These are phyloP conservation scores for Mimosa bimucronata DNA, from an alignment of 306 rosid genomes.

Conservation along the genomic window DNA sequence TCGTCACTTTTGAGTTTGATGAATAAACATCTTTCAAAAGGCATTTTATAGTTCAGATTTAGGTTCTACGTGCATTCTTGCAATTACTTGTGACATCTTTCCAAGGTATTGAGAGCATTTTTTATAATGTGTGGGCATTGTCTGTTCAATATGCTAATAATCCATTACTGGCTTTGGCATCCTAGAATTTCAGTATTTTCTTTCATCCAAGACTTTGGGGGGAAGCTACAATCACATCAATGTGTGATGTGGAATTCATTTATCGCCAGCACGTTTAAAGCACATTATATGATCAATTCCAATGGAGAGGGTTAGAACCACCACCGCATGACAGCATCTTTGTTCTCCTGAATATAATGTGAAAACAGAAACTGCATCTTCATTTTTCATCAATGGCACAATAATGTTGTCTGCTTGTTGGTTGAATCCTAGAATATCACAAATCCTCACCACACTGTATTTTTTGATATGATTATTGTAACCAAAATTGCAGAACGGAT, in stretches of 20 bases:
- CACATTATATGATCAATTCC: background rate
- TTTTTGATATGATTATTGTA: conserved; percentile 25
- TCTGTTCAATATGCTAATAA: background rate
- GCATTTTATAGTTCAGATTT: background rate
- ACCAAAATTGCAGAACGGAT: conserved; percentile 55
- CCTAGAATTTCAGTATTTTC: background rate
- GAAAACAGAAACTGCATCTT: no score
- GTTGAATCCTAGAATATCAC: conserved; percentile 6
- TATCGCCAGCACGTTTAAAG: background rate
- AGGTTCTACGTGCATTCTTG: background rate
- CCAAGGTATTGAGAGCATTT: background rate
- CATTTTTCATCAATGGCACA: background rate
- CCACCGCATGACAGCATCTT: background rate
- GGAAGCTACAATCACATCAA: background rate
- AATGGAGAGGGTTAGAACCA: background rate
- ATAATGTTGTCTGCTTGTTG: conserved; percentile 9
- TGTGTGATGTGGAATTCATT: background rate
- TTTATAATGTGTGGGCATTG: no score
- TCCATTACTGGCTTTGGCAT: background rate
- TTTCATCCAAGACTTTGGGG: background rate
- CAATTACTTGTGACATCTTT: background rate
- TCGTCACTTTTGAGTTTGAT: background rate
- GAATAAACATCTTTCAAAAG: background rate
- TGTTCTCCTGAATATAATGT: background rate
- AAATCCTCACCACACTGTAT: conserved; percentile 9